A percentile compares a stretch with the other conserved stretches of the same genome.
Evolutionary conservation across 2,329 filamentous ascomycete genomes (phyloP).

Genomic region (Raffaelea albimanens): DNA sequence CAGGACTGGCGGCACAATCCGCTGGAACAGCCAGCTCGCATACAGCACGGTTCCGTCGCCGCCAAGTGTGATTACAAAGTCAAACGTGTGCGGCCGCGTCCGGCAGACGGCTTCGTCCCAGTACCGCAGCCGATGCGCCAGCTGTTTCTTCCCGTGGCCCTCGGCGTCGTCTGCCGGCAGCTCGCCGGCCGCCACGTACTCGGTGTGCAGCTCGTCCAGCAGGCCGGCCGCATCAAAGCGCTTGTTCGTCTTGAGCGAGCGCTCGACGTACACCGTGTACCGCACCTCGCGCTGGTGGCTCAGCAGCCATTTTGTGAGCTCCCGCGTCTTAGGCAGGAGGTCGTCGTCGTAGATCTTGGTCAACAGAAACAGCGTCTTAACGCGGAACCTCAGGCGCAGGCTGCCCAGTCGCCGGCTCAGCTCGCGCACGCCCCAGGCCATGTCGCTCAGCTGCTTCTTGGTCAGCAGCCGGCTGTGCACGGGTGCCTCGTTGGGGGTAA

Average conservation of each 20-base stretch:
- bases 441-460: conserved; percentile 90
- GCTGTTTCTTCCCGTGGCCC: conserved; percentile 19
- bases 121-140: conserved; percentile 55
- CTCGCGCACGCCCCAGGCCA: conserved; percentile 93
- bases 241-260: conserved; percentile 60
- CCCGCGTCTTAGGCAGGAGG: conserved; percentile 66
- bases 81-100: conserved; percentile 74
- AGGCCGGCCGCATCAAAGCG: conserved; percentile 67
- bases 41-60: conserved; percentile 97
- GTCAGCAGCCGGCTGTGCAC: conserved; percentile 70
- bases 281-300: conserved; percentile 53
- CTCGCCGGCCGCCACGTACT: conserved; percentile 23
- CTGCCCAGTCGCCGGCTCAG: conserved; percentile 77
- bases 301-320: conserved; percentile 73
- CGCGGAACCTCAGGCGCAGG: conserved; percentile 72
- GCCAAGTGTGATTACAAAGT: conserved; percentile 85
- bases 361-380: conserved; percentile 75
- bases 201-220: conserved; percentile 46
- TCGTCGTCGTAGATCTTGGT: conserved; percentile 86
- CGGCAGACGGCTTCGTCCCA: conserved; percentile 78
- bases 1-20: conserved; percentile 85
- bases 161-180: conserved; percentile 25
- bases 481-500: too few species aligned
- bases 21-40: conserved; percentile 93
- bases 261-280: conserved; percentile 78